Conservation (phyloP, 2,329 filamentous ascomycete genomes). For the Beauveria medogensis region DNA sequence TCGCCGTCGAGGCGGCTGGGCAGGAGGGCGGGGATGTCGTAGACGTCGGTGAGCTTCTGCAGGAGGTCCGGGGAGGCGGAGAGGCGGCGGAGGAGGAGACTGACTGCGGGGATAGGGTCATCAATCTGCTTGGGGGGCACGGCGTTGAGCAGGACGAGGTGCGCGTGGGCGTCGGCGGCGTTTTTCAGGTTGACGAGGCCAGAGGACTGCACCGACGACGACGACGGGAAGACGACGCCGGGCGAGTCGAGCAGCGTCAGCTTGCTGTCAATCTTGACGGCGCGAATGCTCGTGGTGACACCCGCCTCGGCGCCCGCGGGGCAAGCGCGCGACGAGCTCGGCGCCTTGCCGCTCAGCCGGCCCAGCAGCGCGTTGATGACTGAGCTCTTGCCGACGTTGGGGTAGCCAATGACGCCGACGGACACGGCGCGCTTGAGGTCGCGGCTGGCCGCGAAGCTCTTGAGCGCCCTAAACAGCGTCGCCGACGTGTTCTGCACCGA, state of each 20-base stretch:
- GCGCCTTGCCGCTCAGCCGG: conserved; percentile 59
- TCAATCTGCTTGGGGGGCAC: conserved; percentile 90
- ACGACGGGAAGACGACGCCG: conserved; percentile 84
- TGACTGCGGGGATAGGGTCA: conserved; percentile 82
- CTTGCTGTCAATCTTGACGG: conserved; percentile 92
- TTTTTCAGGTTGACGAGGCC: conserved; percentile 47
- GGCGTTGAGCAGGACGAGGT: conserved; percentile 81
- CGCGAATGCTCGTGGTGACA: conserved; percentile 78
- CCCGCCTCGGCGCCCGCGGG: conserved; percentile 87
- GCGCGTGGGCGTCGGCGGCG: conserved; percentile 66
- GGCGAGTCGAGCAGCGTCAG: conserved; percentile 89
- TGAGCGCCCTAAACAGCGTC: conserved; percentile 79
- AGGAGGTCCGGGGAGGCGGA: conserved; percentile 66
- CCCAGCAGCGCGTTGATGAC: conserved; percentile 89
- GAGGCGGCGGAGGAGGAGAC: conserved; percentile 73
- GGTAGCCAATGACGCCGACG: conserved; percentile 90
- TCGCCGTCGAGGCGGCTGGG: conserved; percentile 59
- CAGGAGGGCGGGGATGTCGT: conserved; percentile 75
- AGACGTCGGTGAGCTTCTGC: conserved; percentile 71
- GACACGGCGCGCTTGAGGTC: conserved; percentile 84
- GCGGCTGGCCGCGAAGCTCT: conserved; percentile 75
- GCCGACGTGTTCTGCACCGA: conserved; percentile 80
- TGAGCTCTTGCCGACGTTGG: conserved; percentile 93
- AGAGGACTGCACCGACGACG: conserved; percentile 30
- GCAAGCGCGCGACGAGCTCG: conserved; percentile 55